Evolutionary conservation across 2,329 filamentous ascomycete species (phyloP).

Genomic region (Phyllosticta citribraziliensis): DNA sequence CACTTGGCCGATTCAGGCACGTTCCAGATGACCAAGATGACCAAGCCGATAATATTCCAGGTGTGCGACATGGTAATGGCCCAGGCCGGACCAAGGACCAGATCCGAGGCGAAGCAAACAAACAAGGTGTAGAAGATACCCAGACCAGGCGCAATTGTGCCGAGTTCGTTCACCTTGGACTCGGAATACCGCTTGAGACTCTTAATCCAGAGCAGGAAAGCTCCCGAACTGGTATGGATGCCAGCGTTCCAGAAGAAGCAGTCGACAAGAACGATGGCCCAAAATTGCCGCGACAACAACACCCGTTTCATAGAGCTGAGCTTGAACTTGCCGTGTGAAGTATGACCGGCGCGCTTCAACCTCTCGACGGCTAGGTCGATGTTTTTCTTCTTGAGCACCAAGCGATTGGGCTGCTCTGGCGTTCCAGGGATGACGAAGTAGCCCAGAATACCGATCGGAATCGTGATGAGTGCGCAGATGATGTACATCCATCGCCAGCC

Average conservation of each 20-base stretch:
- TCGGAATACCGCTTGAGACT: slow-evolving; percentile 40
- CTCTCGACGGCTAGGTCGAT: slow-evolving; percentile 37
- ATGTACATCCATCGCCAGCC: slow-evolving; percentile 30
- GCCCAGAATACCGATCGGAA: slow-evolving; percentile 43
- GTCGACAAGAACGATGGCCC: slow-evolving; percentile 41
- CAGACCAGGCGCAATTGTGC: slow-evolving; percentile 43
- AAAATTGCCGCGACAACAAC: slow-evolving; percentile 38
- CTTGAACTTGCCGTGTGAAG: slow-evolving; percentile 20
- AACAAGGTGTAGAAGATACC: slow-evolving; percentile 48
- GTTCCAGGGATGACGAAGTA: slow-evolving; percentile 45
- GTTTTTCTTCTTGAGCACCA: slow-evolving; percentile 39
- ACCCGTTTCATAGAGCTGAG: slow-evolving; percentile 24
- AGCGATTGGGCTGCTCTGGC: slow-evolving; percentile 39
- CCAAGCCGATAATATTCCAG: slow-evolving; percentile 44
- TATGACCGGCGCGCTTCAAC: slow-evolving; percentile 37
- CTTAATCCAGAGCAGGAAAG: slow-evolving; percentile 50
- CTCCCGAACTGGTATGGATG: slow-evolving; percentile 37
- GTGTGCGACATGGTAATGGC: slow-evolving; percentile 43
- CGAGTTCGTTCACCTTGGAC: slow-evolving; percentile 42
- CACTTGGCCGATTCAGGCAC: slow-evolving; percentile 46
- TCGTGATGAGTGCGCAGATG: slow-evolving; percentile 35
- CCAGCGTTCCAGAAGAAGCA: slow-evolving; percentile 49
- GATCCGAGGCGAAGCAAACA: slow-evolving; percentile 46
- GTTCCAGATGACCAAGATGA: slow-evolving; percentile 47
- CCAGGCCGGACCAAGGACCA: slow-evolving; percentile 43